These are phyloP conservation scores for Adansonia digitata DNA, from an alignment of 345 rosid genomes.

Conservation along the genomic window DNA sequence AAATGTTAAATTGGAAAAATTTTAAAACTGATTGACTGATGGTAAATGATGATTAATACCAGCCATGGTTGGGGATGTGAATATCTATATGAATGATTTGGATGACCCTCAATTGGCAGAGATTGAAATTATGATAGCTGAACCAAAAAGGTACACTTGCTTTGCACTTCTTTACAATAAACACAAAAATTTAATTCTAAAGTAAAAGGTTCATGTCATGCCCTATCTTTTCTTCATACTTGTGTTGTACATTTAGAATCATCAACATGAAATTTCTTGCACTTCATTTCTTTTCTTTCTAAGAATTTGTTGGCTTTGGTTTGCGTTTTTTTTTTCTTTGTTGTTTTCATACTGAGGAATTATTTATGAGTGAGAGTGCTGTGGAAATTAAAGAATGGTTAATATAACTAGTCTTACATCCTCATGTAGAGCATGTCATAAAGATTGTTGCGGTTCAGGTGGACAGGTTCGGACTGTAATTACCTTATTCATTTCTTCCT, in stretches of 20 bases:
- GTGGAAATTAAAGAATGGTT: neutral
- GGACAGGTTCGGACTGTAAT: neutral
- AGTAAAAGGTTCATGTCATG: neutral
- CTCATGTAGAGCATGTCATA: neutral
- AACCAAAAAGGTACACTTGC: slow-evolving; percentile 57
- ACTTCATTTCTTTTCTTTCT: neutral
- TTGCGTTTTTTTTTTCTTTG: neutral
- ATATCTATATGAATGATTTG: slow-evolving; percentile 86
- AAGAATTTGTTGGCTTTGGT: neutral
- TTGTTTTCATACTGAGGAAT: neutral
- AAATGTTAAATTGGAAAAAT: too few species aligned
- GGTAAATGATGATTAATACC: slow-evolving; percentile 20
- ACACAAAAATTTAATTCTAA: neutral
- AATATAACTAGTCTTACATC: neutral
- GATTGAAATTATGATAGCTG: slow-evolving; percentile 93
- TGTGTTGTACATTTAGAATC: neutral
- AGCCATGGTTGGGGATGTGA: slow-evolving; percentile 95
- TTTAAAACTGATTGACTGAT: too few species aligned
- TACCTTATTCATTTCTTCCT: neutral
- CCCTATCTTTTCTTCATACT: slow-evolving; percentile 8
- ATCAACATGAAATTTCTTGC: neutral
- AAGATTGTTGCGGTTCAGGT: neutral
- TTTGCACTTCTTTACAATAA: neutral
- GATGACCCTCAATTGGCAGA: slow-evolving; percentile 77
- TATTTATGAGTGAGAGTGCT: neutral